phyloP scores from a whole-genome alignment of 306 rosid genomes.

The Pachyrhizus erosus region DNA sequence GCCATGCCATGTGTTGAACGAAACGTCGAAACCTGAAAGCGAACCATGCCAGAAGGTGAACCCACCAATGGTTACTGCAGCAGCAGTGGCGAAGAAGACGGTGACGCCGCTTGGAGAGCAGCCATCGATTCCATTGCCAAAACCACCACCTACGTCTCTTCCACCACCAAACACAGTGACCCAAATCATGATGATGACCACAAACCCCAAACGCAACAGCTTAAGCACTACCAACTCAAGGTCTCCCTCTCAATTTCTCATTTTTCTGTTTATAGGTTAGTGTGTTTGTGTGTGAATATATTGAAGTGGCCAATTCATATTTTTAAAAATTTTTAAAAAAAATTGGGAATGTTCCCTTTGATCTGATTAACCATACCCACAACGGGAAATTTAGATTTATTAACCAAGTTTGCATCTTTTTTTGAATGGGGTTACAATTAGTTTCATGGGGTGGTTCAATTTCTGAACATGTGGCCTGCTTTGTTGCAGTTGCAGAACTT shows the following conservation, averaged over 20 bases:
- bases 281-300: not conserved
- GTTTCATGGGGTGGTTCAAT: constrained; percentile 7
- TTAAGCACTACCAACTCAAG: constrained; percentile 89
- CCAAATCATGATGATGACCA: not conserved
- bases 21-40: constrained; percentile 13
- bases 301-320: not conserved
- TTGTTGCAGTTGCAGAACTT: not conserved
- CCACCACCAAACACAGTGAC: constrained; percentile 42
- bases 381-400: not conserved
- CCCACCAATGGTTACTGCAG: constrained; percentile 49
- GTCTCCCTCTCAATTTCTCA: constrained; percentile 41
- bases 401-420: constrained; percentile 21
- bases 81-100: constrained; percentile 87
- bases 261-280: not conserved
- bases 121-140: constrained; percentile 77
- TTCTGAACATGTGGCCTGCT: constrained; percentile 11
- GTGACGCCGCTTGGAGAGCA: constrained; percentile 78
- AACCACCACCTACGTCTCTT: constrained; percentile 49
- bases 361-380: constrained; percentile 14
- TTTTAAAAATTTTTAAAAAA: not conserved
- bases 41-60: constrained; percentile 47
- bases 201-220: constrained; percentile 53
- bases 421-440: not conserved
- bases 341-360: not conserved
- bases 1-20: not conserved